A percentile compares a stretch with the other conserved stretches of the same genome.
phyloP scores from a whole-genome alignment of 2,329 filamentous ascomycete species.

The Fusarium chaquense region DNA sequence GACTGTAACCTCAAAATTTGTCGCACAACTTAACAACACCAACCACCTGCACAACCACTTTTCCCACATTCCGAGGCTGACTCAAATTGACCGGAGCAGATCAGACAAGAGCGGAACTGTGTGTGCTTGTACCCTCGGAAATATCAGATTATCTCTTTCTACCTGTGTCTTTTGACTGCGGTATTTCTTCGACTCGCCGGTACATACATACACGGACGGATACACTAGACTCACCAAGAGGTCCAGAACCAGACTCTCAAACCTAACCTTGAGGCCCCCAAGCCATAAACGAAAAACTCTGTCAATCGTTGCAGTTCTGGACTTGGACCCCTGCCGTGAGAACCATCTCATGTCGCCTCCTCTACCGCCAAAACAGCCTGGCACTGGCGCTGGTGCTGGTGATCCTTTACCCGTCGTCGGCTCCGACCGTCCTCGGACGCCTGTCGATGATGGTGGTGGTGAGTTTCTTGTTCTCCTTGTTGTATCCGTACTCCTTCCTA shows the following conservation, averaged over 20 bases:
- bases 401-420: conserved; percentile 31
- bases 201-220: neutral
- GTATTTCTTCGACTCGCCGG: neutral
- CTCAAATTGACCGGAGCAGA: neutral
- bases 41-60: conserved; percentile 3
- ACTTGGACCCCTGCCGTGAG: conserved; percentile 21
- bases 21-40: conserved; percentile 19
- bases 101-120: neutral
- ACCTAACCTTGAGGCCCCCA: conserved; percentile 25
- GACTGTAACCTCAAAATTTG: conserved; percentile 18
- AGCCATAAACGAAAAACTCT: conserved; percentile 14
- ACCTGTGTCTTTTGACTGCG: neutral
- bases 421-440: conserved; percentile 34
- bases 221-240: conserved; percentile 9
- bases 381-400: conserved; percentile 10
- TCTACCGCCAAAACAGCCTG: conserved; percentile 8
- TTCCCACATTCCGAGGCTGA: conserved; percentile 1
- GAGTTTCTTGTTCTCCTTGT: conserved; percentile 6
- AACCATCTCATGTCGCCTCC: conserved; percentile 26
- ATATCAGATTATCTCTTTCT: conserved; percentile 5
- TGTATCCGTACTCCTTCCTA: neutral
- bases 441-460: conserved; percentile 9
- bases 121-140: neutral
- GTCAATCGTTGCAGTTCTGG: conserved; percentile 27
- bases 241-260: conserved; percentile 12